Conservation (phyloP, 2,329 filamentous ascomycete species). For the Penicillium sp. region DNA sequence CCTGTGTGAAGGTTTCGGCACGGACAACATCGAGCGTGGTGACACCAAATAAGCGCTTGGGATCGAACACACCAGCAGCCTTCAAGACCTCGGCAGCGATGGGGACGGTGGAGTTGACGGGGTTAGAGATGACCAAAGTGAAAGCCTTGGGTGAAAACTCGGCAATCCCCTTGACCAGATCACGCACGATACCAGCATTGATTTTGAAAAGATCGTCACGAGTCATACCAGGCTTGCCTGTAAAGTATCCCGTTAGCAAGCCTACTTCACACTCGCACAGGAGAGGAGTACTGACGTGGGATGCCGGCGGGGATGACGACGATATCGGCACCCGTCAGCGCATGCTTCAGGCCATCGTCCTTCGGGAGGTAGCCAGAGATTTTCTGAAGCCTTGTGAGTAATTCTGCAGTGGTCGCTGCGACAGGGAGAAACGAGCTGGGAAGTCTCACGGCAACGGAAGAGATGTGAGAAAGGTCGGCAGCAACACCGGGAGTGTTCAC, state of each 20-base stretch:
- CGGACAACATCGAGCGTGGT: slow-evolving; percentile 98
- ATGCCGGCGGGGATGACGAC: slow-evolving; percentile 97
- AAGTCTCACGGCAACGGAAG: slow-evolving; percentile 71
- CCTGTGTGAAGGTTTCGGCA: slow-evolving; percentile 91
- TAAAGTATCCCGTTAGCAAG: slow-evolving; percentile 9
- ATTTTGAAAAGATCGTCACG: slow-evolving; percentile 99
- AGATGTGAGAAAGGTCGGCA: slow-evolving; percentile 96
- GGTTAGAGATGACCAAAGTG: slow-evolving; percentile 97
- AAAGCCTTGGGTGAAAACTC: slow-evolving; percentile 89
- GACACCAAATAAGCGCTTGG: slow-evolving; percentile 95
- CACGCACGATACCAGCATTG: slow-evolving; percentile 97
- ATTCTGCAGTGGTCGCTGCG: background rate
- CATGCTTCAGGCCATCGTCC: slow-evolving; percentile 76
- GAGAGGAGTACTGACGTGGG: slow-evolving; percentile 66
- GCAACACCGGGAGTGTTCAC: slow-evolving; percentile 97
- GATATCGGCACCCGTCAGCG: slow-evolving; percentile 89
- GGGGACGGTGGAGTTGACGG: slow-evolving; percentile 97
- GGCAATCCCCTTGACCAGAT: slow-evolving; percentile 81
- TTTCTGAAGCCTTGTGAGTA: slow-evolving; percentile 55
- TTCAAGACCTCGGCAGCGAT: slow-evolving; percentile 97
- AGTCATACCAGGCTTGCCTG: slow-evolving; percentile 98
- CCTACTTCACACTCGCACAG: background rate
- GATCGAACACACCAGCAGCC: slow-evolving; percentile 86
- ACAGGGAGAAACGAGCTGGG: background rate
- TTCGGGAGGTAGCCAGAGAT: slow-evolving; percentile 86